Evolutionary conservation across 2,329 filamentous ascomycete species (phyloP).

Genomic region (Fusarium tjaetaba): DNA sequence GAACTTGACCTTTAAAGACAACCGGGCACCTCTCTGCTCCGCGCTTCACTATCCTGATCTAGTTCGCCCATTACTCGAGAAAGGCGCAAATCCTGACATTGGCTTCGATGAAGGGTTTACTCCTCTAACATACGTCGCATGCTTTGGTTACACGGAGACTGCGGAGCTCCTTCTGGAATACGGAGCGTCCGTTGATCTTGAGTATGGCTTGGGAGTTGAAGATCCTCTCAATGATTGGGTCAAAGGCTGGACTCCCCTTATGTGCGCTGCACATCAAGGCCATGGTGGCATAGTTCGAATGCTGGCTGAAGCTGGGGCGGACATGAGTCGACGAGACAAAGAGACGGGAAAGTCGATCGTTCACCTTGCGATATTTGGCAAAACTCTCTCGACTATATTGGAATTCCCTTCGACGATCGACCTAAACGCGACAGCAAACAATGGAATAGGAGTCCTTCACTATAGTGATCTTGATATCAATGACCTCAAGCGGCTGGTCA

Average conservation of each 20-base stretch:
- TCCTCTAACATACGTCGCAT: neutral
- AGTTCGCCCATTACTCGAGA: neutral
- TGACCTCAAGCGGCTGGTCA: neutral
- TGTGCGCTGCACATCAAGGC: neutral
- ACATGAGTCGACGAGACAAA: neutral
- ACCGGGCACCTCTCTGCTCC: neutral
- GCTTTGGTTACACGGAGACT: rapidly evolving
- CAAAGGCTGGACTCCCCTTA: neutral
- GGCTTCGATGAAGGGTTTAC: rapidly evolving
- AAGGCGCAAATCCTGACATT: neutral
- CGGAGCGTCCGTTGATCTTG: neutral
- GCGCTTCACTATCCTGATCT: neutral
- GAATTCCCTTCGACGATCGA: neutral
- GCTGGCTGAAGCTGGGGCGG: neutral
- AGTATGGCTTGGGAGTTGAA: neutral
- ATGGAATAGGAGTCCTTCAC: neutral
- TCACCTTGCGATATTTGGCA: neutral
- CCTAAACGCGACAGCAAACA: neutral
- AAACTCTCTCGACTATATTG: neutral
- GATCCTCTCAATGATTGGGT: rapidly evolving
- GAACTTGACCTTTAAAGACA: rapidly evolving
- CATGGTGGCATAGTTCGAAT: neutral
- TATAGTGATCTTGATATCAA: rapidly evolving
- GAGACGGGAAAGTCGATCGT: neutral
- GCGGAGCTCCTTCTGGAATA: neutral